Evolutionary conservation across 1,139 yeast genomes (phyloP).

Genomic region (Geotrichum siamense): DNA sequence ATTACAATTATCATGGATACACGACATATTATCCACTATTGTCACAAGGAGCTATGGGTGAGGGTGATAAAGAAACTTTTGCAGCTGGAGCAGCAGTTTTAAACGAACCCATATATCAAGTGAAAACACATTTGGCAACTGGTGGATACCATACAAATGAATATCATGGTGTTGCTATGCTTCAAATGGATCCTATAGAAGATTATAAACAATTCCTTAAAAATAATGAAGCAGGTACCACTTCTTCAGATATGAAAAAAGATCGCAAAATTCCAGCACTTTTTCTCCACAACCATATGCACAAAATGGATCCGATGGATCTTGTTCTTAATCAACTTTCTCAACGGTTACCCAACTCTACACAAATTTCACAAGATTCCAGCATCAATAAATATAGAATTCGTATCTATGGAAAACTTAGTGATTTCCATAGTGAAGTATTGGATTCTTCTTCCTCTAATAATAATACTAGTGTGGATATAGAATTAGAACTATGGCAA

Average conservation of each 20-base stretch:
- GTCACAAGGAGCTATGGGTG: slow-evolving; percentile 80
- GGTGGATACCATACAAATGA: slow-evolving; percentile 44
- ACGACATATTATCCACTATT: slow-evolving; percentile 70
- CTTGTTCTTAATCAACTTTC: neutral
- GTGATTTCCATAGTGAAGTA: slow-evolving; percentile 42
- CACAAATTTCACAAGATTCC: slow-evolving; percentile 1
- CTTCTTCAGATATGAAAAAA: slow-evolving; percentile 21
- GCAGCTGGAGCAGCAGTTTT: slow-evolving; percentile 70
- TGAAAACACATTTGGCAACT: slow-evolving; percentile 48
- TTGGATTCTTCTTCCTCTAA: neutral
- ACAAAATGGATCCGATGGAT: slow-evolving; percentile 49
- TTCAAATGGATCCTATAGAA: slow-evolving; percentile 59
- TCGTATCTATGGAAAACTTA: slow-evolving; percentile 46
- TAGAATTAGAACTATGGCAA: slow-evolving; percentile 55
- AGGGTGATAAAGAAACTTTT: slow-evolving; percentile 88
- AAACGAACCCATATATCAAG: slow-evolving; percentile 57
- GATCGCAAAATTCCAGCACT: slow-evolving; percentile 38
- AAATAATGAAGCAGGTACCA: neutral
- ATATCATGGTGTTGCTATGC: slow-evolving; percentile 64
- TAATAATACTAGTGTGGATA: no score
- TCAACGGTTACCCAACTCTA: neutral
- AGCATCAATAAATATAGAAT: slow-evolving; percentile 2
- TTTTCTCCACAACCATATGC: slow-evolving; percentile 62
- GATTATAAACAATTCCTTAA: slow-evolving; percentile 37
- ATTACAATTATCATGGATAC: slow-evolving; percentile 77